phyloP scores from a whole-genome alignment of 371 early-diverging fungal genomes.

The Zychaea mexicana region DNA sequence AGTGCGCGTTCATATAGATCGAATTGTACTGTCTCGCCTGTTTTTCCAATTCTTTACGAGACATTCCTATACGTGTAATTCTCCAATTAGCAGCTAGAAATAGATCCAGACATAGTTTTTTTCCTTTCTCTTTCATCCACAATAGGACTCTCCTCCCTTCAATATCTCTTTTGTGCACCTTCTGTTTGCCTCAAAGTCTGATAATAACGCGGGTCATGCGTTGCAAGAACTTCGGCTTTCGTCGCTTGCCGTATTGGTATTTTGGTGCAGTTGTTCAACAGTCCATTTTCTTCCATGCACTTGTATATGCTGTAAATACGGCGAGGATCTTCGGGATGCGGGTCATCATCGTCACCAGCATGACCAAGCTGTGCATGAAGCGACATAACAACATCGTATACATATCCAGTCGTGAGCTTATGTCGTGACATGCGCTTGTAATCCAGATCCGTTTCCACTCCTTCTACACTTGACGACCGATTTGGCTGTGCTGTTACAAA shows the following conservation, averaged over 20 bases:
- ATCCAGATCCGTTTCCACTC: not conserved
- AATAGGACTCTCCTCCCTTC: not conserved
- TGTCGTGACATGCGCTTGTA: not conserved
- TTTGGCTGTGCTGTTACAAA: not conserved
- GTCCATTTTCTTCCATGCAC: slow-evolving; percentile 35
- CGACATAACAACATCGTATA: slow-evolving; percentile 71
- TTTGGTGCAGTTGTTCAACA: slow-evolving; percentile 52
- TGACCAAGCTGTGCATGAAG: slow-evolving; percentile 53
- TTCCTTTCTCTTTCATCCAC: too few relatives aligned
- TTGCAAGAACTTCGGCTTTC: slow-evolving; percentile 55
- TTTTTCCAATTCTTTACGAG: slow-evolving; percentile 6
- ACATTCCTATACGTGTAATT: too few relatives aligned
- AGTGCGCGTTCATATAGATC: slow-evolving; percentile 70
- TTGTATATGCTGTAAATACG: slow-evolving; percentile 69
- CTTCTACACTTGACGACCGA: not conserved
- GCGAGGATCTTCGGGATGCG: slow-evolving; percentile 77
- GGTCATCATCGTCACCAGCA: slow-evolving; percentile 42
- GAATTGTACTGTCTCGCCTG: slow-evolving; percentile 55
- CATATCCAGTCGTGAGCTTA: slow-evolving; percentile 53
- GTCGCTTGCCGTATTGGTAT: slow-evolving; percentile 57
- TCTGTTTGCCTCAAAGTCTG: slow-evolving; percentile 23
- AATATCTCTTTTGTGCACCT: slow-evolving; percentile 29
- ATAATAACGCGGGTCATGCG: slow-evolving; percentile 60
- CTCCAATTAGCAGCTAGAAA: too few relatives aligned
- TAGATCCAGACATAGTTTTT: not conserved